Conservation (phyloP, 2,329 filamentous ascomycete species). For the Septoria linicola region DNA sequence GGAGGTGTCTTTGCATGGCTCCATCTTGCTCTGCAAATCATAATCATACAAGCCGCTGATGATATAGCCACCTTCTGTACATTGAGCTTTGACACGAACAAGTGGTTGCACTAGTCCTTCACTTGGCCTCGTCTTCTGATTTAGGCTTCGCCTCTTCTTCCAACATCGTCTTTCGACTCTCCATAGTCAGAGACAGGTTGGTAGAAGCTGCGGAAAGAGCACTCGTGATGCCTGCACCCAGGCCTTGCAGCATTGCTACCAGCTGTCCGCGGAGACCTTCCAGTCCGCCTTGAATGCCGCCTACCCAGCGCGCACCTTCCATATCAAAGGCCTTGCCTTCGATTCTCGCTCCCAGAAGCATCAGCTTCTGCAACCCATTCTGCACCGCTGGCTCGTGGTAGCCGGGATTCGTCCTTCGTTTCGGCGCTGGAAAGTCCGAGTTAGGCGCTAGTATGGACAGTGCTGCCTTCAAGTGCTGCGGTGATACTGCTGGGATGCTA, state of each 20-base stretch:
- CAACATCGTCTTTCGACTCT: slow-evolving; percentile 75
- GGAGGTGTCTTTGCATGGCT: too few species aligned
- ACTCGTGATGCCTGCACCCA: slow-evolving; percentile 73
- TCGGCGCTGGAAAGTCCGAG: slow-evolving; percentile 73
- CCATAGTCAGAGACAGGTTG: slow-evolving; percentile 83
- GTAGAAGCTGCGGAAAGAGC: slow-evolving; percentile 77
- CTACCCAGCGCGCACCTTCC: slow-evolving; percentile 67
- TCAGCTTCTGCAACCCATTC: slow-evolving; percentile 77
- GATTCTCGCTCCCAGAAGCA: slow-evolving; percentile 81
- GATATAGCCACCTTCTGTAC: too few species aligned
- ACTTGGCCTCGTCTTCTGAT: not conserved
- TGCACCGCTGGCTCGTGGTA: slow-evolving; percentile 81
- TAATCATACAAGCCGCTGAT: too few species aligned
- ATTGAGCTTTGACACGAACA: too few species aligned
- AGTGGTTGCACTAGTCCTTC: not conserved
- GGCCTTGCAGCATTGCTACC: slow-evolving; percentile 74
- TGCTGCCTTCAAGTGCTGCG: slow-evolving; percentile 77
- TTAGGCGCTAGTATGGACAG: slow-evolving; percentile 74
- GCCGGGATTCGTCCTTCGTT: slow-evolving; percentile 70
- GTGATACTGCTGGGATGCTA: slow-evolving; percentile 78
- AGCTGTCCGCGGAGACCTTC: slow-evolving; percentile 79
- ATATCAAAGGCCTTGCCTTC: slow-evolving; percentile 82
- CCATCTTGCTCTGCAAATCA: too few species aligned
- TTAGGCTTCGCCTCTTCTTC: slow-evolving; percentile 63
- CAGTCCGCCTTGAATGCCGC: slow-evolving; percentile 77